Evolutionary conservation across 768 basidiomycete genomes (phyloP), one percentile per base, ranked within the genome.

Genomic region (Arthromyces matolae): DNA sequence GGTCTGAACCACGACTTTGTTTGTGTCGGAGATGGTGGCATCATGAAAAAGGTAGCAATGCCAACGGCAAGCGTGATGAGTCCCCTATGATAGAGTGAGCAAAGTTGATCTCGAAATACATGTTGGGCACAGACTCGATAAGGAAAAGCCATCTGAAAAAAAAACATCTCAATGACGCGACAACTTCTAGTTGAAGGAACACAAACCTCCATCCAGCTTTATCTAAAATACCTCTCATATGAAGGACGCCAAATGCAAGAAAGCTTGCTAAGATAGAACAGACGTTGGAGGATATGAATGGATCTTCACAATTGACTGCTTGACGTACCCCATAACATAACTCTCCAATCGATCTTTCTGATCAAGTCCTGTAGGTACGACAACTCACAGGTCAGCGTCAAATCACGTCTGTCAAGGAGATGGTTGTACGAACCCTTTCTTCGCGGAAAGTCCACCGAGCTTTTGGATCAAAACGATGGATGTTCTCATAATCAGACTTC

Each of bases 81-180:
- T 23, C 74, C 79, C 59, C 68, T 55, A 13, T 19, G 4, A 2
- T 13, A 13, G 10, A 13, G 7, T 4, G 41, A 1, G 46, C 12
- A n/a, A 32, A 20, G 14, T 20, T 5, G 28, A 10, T 23, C 2
- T 5, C 8, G 24, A 38, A 28, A n/a, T 18, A 13, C 14, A 25
- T 2, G 42, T 8, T 32, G n/a, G 12, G 29, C 25, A 38, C 54
- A 10, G 12, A 63, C 73, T 82, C 80, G 19, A 84, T 55, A 27
- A 84, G 63, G 59, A 84, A 81, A 27, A 83, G 65, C 80, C 80
- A 79, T n/a, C 53, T 54, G n/a, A n/a, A n/a, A n/a, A n/a, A n/a
- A 25, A 5, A 18, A 7, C 25, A 29, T 20, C 23, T 29, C 20
- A 28, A n/a, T 36, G 9, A 38, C 3, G 27, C 5, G 3, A 27